These are phyloP conservation scores for Chenopodium quinoa DNA, from an alignment of 148 eudicot species.

Conservation along the genomic window DNA sequence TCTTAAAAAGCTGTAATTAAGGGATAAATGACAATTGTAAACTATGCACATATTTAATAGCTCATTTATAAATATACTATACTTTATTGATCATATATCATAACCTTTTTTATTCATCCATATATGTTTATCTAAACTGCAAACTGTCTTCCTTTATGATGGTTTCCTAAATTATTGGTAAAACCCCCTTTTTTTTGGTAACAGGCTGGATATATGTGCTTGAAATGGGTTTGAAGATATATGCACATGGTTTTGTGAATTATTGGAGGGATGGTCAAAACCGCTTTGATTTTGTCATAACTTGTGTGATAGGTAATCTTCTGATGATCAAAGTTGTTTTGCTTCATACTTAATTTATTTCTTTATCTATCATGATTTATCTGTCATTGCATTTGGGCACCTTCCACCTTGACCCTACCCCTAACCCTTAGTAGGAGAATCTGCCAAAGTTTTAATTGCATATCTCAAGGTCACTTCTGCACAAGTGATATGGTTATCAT, in stretches of 20 bases:
- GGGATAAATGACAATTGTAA: too few relatives aligned
- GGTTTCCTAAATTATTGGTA: not conserved
- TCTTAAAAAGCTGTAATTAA: too few relatives aligned
- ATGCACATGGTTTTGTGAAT: slow-evolving; percentile 79
- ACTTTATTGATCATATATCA: not conserved
- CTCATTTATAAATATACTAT: too few relatives aligned
- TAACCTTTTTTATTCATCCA: not conserved
- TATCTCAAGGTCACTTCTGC: not conserved
- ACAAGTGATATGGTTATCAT: not conserved
- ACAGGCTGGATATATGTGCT: slow-evolving; percentile 93
- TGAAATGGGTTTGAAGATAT: slow-evolving; percentile 86
- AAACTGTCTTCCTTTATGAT: not conserved
- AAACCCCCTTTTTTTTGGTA: not conserved
- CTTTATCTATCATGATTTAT: not conserved
- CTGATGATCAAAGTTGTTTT: not conserved
- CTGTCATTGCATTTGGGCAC: not conserved
- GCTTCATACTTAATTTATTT: not conserved
- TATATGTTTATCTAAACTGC: not conserved
- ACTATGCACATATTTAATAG: too few relatives aligned
- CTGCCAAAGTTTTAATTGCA: not conserved
- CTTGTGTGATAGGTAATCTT: slow-evolving; percentile 84
- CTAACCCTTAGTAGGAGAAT: not conserved
- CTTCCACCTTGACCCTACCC: not conserved
- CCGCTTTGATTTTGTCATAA: slow-evolving; percentile 83
- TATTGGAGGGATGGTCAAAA: slow-evolving; percentile 98